A percentile compares a stretch with the other conserved stretches of the same genome.
These are phyloP conservation scores for Ceraceosorus guamensis DNA, from an alignment of 1,284 basidiomycete genomes.

Conservation along the genomic window DNA sequence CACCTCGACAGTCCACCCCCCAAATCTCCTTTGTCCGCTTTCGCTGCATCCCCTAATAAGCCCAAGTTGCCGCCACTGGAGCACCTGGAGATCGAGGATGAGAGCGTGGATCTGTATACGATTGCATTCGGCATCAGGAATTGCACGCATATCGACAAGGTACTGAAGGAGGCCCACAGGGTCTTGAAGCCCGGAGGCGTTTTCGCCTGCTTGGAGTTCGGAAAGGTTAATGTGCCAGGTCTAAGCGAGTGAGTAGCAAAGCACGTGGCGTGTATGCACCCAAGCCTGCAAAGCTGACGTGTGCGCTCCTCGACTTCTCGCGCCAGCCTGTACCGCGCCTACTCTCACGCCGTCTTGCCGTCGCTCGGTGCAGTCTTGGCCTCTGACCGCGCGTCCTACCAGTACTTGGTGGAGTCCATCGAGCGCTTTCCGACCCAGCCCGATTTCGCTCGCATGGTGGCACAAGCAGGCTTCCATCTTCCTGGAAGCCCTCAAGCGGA, in stretches of 20 bases:
- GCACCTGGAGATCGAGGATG: slow-evolving; percentile 44
- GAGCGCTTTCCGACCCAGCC: slow-evolving; percentile 84
- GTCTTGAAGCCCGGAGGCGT: slow-evolving; percentile 94
- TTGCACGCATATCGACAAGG: slow-evolving; percentile 84
- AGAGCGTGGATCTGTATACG: slow-evolving; percentile 89
- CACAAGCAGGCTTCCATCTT: slow-evolving; percentile 49
- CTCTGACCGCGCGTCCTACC: slow-evolving; percentile 84
- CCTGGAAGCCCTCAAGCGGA: slow-evolving; percentile 36
- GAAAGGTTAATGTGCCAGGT: slow-evolving; percentile 81
- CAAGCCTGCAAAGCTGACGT: background rate
- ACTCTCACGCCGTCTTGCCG: slow-evolving; percentile 93
- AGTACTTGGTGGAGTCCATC: slow-evolving; percentile 93
- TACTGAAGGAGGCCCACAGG: slow-evolving; percentile 80
- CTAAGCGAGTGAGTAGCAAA: slow-evolving; percentile 65
- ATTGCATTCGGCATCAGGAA: slow-evolving; percentile 99
- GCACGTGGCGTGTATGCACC: slow-evolving; percentile 2
- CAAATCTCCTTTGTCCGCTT: slow-evolving; percentile 3
- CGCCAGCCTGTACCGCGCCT: slow-evolving; percentile 78
- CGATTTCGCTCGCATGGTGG: slow-evolving; percentile 76
- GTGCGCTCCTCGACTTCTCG: background rate
- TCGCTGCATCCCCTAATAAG: slow-evolving; percentile 21
- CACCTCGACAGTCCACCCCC: slow-evolving; percentile 25
- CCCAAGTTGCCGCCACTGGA: slow-evolving; percentile 35
- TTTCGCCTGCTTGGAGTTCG: slow-evolving; percentile 95
- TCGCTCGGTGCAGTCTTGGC: slow-evolving; percentile 91